These are phyloP conservation scores for Epichloe amarillans DNA, from an alignment of 2,329 filamentous ascomycete genomes.

Conservation along the genomic window DNA sequence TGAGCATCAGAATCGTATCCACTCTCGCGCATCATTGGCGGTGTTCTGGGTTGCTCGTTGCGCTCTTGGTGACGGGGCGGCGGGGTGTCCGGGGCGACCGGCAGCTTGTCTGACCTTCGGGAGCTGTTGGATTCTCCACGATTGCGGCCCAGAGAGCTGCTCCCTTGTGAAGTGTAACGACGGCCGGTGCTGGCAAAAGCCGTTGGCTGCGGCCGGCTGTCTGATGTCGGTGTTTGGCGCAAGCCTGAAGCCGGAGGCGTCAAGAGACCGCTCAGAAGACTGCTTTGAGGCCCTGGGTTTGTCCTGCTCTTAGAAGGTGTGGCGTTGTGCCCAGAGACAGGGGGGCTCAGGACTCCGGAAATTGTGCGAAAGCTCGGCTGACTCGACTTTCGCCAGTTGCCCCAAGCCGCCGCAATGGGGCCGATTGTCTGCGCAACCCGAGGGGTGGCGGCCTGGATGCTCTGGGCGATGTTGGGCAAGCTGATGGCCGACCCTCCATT, in stretches of 20 bases:
- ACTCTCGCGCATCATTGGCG: conserved; percentile 46
- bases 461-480: conserved; percentile 64
- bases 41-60: conserved; percentile 37
- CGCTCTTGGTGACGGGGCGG: conserved; percentile 24
- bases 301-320: conserved; percentile 52
- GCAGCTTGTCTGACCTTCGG: conserved; percentile 26
- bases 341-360: conserved; percentile 34
- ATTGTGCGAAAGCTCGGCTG: conserved; percentile 36
- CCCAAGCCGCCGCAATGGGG: conserved; percentile 78
- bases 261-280: conserved; percentile 65
- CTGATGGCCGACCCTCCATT: conserved; percentile 53
- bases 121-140: conserved; percentile 20
- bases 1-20: conserved; percentile 50
- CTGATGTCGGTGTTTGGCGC: conserved; percentile 43
- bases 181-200: conserved; percentile 49
- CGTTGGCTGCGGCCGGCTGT: conserved; percentile 36
- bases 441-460: conserved; percentile 62
- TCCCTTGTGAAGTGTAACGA: conserved; percentile 36
- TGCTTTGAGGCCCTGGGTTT: conserved; percentile 36
- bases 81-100: conserved; percentile 27
- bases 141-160: conserved; percentile 11
- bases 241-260: conserved; percentile 74
- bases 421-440: conserved; percentile 73
- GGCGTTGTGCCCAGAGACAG: conserved; percentile 25
- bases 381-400: conserved; percentile 72